phyloP scores from a whole-genome alignment of 2,329 filamentous ascomycete species.

The Furcasterigmium sp. region DNA sequence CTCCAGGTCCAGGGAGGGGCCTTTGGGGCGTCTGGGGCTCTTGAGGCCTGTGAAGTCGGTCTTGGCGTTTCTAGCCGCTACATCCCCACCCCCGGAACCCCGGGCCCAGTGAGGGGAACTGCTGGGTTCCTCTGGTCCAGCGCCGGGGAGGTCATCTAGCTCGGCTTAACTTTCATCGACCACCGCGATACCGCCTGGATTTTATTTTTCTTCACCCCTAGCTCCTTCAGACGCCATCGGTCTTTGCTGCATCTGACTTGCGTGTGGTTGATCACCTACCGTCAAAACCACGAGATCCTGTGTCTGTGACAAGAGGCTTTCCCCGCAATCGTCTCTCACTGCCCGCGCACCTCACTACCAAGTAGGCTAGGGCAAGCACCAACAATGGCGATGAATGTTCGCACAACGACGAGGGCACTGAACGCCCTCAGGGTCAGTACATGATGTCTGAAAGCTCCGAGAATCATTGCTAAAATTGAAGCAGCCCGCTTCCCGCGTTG shows the following conservation, averaged over 20 bases:
- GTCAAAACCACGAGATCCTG: not conserved
- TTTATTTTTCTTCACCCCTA: not conserved
- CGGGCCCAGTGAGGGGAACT: not conserved
- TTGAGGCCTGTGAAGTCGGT: not conserved
- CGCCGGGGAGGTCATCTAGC: not conserved
- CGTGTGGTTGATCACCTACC: too few relatives aligned
- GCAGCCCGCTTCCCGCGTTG: constrained; percentile 19
- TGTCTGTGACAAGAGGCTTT: not conserved
- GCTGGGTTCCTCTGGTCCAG: not conserved
- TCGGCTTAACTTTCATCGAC: not conserved
- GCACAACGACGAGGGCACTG: constrained; percentile 57
- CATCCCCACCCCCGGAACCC: not conserved
- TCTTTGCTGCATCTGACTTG: too few relatives aligned
- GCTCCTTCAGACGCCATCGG: too few relatives aligned
- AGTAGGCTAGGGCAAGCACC: too few relatives aligned
- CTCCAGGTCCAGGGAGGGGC: not conserved
- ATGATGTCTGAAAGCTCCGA: not conserved
- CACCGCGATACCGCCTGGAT: not conserved
- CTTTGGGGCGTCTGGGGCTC: not conserved
- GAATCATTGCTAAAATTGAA: too few relatives aligned
- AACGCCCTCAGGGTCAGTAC: constrained; percentile 56
- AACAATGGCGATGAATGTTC: constrained; percentile 60
- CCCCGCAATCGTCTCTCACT: not conserved
- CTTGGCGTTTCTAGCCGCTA: not conserved
- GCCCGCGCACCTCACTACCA: not conserved